Conservation (phyloP, 2,329 filamentous ascomycete genomes). For the Pleomassaria siparia region DNA sequence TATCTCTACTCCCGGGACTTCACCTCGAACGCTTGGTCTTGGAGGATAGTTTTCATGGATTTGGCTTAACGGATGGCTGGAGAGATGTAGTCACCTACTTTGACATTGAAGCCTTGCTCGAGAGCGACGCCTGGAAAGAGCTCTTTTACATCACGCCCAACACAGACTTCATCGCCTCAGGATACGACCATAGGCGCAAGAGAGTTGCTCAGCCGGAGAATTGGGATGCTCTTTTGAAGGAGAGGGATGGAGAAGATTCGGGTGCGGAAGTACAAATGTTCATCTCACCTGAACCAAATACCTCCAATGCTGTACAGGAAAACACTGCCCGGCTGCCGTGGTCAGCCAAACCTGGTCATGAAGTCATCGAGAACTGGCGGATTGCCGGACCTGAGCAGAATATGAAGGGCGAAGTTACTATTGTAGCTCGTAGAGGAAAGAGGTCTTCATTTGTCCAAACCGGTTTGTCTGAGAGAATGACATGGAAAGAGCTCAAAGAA, state of each 20-base stretch:
- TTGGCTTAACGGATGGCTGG: conserved; percentile 35
- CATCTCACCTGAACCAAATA: conserved; percentile 23
- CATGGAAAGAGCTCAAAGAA: conserved; percentile 36
- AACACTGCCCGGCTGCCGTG: conserved; percentile 12
- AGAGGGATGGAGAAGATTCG: conserved; percentile 30
- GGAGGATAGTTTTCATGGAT: conserved; percentile 40
- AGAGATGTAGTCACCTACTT: conserved; percentile 39
- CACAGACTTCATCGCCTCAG: conserved; percentile 38
- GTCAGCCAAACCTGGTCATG: conserved; percentile 33
- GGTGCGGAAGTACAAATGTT: conserved; percentile 38
- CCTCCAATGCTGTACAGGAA: not conserved
- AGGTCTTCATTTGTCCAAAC: conserved; percentile 26
- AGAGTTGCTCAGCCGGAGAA: conserved; percentile 31
- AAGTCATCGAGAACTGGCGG: conserved; percentile 29
- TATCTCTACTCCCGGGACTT: conserved; percentile 34
- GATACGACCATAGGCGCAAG: conserved; percentile 33
- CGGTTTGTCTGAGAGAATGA: conserved; percentile 26
- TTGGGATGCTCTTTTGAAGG: conserved; percentile 34
- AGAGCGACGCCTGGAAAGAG: conserved; percentile 37
- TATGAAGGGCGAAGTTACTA: conserved; percentile 34
- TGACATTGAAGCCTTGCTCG: conserved; percentile 35
- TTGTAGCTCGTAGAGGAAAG: conserved; percentile 34
- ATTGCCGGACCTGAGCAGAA: conserved; percentile 32
- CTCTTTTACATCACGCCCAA: conserved; percentile 35
- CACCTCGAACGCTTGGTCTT: conserved; percentile 34